Evolutionary conservation across 148 eudicot genomes (phyloP), one percentile per base, ranked within the genome.

Genomic region (Amaranthus hypochondriacus): DNA sequence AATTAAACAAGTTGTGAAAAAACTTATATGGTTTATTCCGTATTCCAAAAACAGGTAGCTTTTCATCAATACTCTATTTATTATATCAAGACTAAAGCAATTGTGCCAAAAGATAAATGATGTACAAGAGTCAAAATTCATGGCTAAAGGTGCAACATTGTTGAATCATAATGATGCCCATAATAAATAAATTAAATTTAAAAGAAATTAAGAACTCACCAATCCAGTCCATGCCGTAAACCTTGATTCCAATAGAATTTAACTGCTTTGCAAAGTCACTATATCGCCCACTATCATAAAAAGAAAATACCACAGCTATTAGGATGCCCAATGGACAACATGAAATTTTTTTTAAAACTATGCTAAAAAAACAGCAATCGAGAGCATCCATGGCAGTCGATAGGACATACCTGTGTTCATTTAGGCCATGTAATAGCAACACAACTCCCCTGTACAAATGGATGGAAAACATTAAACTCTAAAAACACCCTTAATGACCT

Each of bases 151-250:
- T 28, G 39, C 39, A 28, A 57, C 61, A n/a, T n/a, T 39, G 18
- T 18, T 18, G 18, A 18, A 18, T 18, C 18, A 18, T 18, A 18
- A 18, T 18, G 18, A 18, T 18, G 18, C 18, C 18, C 18, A 18
- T 18, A 18, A 18, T 18, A 18, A 18, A 18, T 18, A 18, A 18
- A 18, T 18, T 18, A 18, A 18, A 18, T 18, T 18, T 18, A 18
- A n/a, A n/a, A n/a, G 15, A 46, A 9, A 42, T 28, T 5, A 7
- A 66, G 14, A 69, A 56, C 90, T 84, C 77, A 88, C 96, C 92
- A 84, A 86, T 84, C 92, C 90, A 88, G 63, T 88, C 96, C 89
- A 90, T 83, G 62, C 87, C 96, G 66, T 85, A 88, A 43, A 90
- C 92, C 87, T 90, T 90, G 85, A 70, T 77, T 66, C 96, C 92